These are phyloP conservation scores for Yarrowia hollandica DNA, from an alignment of 805 yeast genomes.

Conservation along the genomic window DNA sequence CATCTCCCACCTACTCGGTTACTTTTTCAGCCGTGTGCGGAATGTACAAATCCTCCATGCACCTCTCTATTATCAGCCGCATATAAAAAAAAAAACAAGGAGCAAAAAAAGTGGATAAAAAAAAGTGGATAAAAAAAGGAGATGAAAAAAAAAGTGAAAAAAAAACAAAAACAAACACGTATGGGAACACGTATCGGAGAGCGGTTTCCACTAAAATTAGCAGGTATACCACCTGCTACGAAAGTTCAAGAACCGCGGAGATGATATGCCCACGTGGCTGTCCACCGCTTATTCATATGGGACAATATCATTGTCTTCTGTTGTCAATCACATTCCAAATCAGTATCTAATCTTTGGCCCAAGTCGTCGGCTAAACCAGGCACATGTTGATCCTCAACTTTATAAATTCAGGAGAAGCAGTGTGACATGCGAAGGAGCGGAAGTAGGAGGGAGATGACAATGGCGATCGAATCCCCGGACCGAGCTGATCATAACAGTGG, in stretches of 20 bases:
- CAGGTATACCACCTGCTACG: too few relatives aligned
- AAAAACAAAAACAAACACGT: background rate
- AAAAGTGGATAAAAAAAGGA: background rate
- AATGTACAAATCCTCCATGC: background rate
- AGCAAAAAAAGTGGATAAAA: background rate
- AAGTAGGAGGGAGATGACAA: background rate
- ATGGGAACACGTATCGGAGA: too few relatives aligned
- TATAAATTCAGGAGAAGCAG: too few relatives aligned
- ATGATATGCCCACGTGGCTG: background rate
- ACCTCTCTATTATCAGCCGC: conserved; percentile 1
- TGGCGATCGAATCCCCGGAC: too few relatives aligned
- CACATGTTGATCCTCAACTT: conserved; percentile 16
- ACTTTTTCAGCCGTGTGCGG: background rate
- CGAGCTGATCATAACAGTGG: background rate
- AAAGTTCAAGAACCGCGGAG: background rate
- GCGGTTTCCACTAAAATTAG: too few relatives aligned
- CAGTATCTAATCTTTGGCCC: conserved; percentile 19
- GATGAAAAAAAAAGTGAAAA: background rate
- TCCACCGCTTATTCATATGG: too few relatives aligned
- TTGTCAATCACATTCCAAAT: conserved; percentile 5
- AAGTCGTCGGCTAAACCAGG: conserved; percentile 14
- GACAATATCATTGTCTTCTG: background rate
- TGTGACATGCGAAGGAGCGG: too few relatives aligned
- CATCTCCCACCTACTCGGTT: too few relatives aligned
- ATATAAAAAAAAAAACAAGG: background rate